Conservation (phyloP, 352 stramenopile species). For the Aphanomyces astaci region DNA sequence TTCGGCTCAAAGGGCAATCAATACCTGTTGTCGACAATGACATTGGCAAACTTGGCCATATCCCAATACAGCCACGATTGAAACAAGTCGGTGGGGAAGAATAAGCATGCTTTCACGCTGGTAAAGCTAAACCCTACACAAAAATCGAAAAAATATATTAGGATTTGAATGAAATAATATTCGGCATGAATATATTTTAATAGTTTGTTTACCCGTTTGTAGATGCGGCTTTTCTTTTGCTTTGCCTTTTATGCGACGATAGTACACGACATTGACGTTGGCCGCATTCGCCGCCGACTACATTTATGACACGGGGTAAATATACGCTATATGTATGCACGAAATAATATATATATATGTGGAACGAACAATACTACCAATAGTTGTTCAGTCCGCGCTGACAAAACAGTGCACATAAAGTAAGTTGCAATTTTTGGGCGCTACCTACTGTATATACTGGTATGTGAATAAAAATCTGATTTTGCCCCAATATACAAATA, state of each 20-base stretch:
- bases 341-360: too few species aligned
- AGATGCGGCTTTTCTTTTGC: conserved; percentile 22
- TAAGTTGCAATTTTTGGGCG: too few species aligned
- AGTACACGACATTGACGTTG: conserved; percentile 26
- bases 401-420: too few species aligned
- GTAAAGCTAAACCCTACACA: conserved; percentile 26
- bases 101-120: conserved; percentile 20
- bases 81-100: conserved; percentile 22
- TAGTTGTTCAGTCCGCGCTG: too few species aligned
- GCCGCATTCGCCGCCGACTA: conserved; percentile 17
- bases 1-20: not conserved
- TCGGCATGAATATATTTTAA: conserved; percentile 12
- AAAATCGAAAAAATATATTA: too few species aligned
- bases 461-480: too few species aligned
- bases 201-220: conserved; percentile 20
- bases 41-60: conserved; percentile 21
- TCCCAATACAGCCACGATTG: conserved; percentile 24
- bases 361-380: too few species aligned
- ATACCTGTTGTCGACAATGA: conserved; percentile 23
- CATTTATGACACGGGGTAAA: not conserved
- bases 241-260: conserved; percentile 21
- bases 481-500: too few species aligned
- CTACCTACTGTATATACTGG: too few species aligned
- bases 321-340: too few species aligned
- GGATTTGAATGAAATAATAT: too few species aligned